Percentiles rank a stretch among this genome's conserved stretches.
These are phyloP conservation scores for Tetracentron sinense DNA, from an alignment of 164 flowering plant species.

Conservation along the genomic window DNA sequence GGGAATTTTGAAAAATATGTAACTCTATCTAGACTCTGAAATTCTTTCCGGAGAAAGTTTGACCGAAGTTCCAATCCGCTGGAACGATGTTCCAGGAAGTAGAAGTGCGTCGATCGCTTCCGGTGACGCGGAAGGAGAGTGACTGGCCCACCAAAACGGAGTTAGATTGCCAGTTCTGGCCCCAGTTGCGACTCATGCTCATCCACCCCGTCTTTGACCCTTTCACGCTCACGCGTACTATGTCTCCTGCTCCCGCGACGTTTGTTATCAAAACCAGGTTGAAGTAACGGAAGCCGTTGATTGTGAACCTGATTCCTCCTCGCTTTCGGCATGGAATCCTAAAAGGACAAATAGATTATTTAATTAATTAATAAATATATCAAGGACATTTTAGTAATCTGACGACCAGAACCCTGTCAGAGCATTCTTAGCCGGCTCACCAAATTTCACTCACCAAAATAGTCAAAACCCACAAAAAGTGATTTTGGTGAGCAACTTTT, in stretches of 20 bases:
- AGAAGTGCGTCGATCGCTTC: constrained; percentile 60
- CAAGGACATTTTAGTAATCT: too few relatives aligned
- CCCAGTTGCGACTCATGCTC: constrained; percentile 74
- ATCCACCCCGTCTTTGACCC: constrained; percentile 69
- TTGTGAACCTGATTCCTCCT: constrained; percentile 73
- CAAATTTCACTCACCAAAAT: too few relatives aligned
- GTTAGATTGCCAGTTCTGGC: constrained; percentile 80
- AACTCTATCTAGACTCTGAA: constrained; percentile 55
- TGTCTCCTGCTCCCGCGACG: constrained; percentile 84
- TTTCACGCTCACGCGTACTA: constrained; percentile 49
- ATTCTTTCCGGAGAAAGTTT: constrained; percentile 68
- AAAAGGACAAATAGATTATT: too few relatives aligned
- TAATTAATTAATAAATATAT: too few relatives aligned
- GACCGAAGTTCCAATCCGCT: constrained; percentile 73
- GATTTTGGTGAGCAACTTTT: too few relatives aligned
- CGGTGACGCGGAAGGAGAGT: constrained; percentile 68
- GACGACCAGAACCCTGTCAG: too few relatives aligned
- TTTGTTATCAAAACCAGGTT: constrained; percentile 62
- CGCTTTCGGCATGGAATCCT: constrained; percentile 72
- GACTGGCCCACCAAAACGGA: constrained; percentile 59
- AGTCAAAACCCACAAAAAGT: too few relatives aligned
- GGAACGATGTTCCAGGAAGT: constrained; percentile 72
- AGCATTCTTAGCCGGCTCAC: too few relatives aligned
- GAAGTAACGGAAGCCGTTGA: constrained; percentile 74
- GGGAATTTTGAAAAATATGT: background rate